These are phyloP conservation scores for Quercus aquifolioides DNA, from an alignment of 306 rosid species.

Conservation along the genomic window DNA sequence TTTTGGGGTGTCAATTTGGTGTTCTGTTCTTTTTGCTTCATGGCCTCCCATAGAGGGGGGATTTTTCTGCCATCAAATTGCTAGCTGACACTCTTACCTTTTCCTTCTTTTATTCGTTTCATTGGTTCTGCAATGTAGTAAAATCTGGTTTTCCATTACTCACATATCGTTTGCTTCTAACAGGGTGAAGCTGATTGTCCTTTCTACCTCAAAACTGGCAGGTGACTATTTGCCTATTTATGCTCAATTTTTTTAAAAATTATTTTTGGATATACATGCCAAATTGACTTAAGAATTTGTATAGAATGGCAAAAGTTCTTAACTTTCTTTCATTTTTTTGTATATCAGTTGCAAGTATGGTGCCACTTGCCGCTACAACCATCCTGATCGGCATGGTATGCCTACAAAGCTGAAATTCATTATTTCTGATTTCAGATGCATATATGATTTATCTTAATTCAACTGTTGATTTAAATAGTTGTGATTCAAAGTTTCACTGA, in stretches of 20 bases:
- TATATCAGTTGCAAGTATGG: slow-evolving; percentile 90
- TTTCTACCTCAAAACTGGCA: slow-evolving; percentile 99
- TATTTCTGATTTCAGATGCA: slow-evolving; percentile 13
- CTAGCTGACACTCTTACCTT: neutral
- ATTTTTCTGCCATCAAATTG: neutral
- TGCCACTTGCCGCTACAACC: slow-evolving; percentile 85
- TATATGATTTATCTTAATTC: neutral
- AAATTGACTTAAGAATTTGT: slow-evolving; percentile 6
- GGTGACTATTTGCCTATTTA: slow-evolving; percentile 39
- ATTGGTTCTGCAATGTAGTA: neutral
- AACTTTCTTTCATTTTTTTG: slow-evolving; percentile 23
- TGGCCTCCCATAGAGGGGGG: neutral
- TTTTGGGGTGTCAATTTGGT: too few species aligned
- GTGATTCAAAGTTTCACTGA: neutral
- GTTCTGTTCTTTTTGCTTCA: neutral
- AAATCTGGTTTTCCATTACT: slow-evolving; percentile 8
- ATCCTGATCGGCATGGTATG: slow-evolving; percentile 86
- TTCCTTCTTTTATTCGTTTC: slow-evolving; percentile 1
- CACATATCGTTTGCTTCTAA: slow-evolving; percentile 26
- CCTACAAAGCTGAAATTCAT: slow-evolving; percentile 22
- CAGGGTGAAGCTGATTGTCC: slow-evolving; percentile 98
- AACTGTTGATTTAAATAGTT: slow-evolving; percentile 8
- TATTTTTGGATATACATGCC: neutral
- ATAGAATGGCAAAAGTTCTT: slow-evolving; percentile 20
- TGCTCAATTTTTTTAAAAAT: neutral